phyloP scores from a whole-genome alignment of 805 yeast genomes.

The Metschnikowia arizonensis region DNA sequence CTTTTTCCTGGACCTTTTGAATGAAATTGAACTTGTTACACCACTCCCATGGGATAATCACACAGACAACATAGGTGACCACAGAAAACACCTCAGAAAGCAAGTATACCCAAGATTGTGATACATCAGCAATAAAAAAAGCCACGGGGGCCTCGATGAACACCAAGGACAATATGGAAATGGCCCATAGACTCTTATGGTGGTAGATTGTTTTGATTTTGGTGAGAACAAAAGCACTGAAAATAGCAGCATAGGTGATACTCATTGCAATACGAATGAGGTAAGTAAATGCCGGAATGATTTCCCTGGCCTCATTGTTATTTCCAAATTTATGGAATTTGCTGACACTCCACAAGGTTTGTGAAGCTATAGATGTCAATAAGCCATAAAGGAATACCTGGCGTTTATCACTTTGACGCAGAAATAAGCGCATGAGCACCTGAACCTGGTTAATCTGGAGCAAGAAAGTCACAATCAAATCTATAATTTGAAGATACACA shows the following conservation, averaged over 20 bases:
- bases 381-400: constrained; percentile 58
- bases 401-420: constrained; percentile 64
- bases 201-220: constrained; percentile 50
- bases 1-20: constrained; percentile 57
- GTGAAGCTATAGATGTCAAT: constrained; percentile 48
- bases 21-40: constrained; percentile 58
- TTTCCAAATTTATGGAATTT: constrained; percentile 40
- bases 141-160: constrained; percentile 60
- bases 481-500: constrained; percentile 49
- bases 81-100: constrained; percentile 70
- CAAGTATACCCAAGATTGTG: constrained; percentile 71
- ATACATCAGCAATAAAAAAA: constrained; percentile 71
- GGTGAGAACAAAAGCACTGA: constrained; percentile 51
- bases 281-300: constrained; percentile 70
- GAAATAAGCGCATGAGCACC: constrained; percentile 62
- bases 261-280: constrained; percentile 68
- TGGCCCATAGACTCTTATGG: constrained; percentile 45
- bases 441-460: constrained; percentile 69
- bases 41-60: constrained; percentile 85
- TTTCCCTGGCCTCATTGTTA: constrained; percentile 47
- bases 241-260: constrained; percentile 61
- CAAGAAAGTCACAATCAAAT: constrained; percentile 52
- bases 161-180: constrained; percentile 54
- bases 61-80: constrained; percentile 65
- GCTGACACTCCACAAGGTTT: constrained; percentile 67